Evolutionary conservation across 768 basidiomycete genomes (phyloP), one percentile per base, ranked within the genome.

Genomic region (Rossbeevera mucosa): DNA sequence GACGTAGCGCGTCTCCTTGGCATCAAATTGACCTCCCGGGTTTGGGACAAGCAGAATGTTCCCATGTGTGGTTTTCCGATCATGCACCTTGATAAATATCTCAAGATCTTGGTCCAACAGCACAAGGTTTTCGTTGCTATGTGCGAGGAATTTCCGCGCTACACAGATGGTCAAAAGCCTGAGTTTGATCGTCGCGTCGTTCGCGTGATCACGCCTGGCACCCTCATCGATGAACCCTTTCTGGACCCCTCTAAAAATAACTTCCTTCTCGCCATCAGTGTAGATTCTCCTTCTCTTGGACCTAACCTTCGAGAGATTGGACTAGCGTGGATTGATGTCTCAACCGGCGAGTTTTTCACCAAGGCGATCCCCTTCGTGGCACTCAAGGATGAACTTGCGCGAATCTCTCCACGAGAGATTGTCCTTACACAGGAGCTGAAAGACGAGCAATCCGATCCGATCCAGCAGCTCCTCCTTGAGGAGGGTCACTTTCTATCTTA

Each of bases 31-130:
- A 86, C 91, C 2, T 80, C 81, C 53, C 80, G 85, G 53, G 80
- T 80, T 61, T 91, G 88, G 89, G 80, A 80, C 55, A 82, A 80
- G 16, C 73, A 77, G 14, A 77, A 79, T 38, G 75, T 92, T 40
- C 76, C 80, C 9, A 95, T 97, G 86, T 90, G 90, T 62, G 94
- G 94, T 18, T 98, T 98, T 69, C 94, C 94, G 0, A 70, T 93
- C 22, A 66, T 79, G 56, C 88, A 94, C 57, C 78, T 95, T 33
- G 86, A 91, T 73, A 92, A 88, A 64, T 78, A 94, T 69, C 78
- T 96, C 64, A 94, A 91, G 68, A 74, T 83, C 16, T 75, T 97
- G 30, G 86, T 98, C 5, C 87, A 92, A 65, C 80, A 86, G 55
- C 78, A 91, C 55, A 84, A 83, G 44, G 84, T 84, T 21, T 93